Evolutionary conservation across 164 flowering plant genomes (phyloP).

Genomic region (Brasenia schreberi): DNA sequence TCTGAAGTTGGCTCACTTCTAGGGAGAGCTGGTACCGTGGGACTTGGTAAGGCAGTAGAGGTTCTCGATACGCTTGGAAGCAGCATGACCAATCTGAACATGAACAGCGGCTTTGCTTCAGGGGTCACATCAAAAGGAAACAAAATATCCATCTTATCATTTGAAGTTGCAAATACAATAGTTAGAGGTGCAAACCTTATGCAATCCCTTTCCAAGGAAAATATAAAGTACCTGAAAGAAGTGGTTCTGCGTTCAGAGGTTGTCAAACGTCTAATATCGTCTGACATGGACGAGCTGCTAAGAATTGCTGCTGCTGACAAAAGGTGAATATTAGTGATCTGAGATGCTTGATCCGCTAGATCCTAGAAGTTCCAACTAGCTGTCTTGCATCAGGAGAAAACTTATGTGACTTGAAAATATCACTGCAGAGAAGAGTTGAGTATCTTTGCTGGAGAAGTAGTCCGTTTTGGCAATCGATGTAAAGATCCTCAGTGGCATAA

Average conservation of each 20-base stretch:
- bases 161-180: slow-evolving; percentile 88
- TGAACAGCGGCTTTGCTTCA: slow-evolving; percentile 58
- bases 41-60: slow-evolving; percentile 83
- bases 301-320: slow-evolving; percentile 85
- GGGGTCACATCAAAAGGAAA: slow-evolving; percentile 64
- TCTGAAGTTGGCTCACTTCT: slow-evolving; percentile 69
- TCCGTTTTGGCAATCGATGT: slow-evolving; percentile 91
- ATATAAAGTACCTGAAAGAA: slow-evolving; percentile 57
- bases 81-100: slow-evolving; percentile 70
- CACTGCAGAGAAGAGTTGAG: slow-evolving; percentile 68
- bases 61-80: slow-evolving; percentile 90
- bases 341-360: background rate
- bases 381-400: background rate
- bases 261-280: slow-evolving; percentile 57
- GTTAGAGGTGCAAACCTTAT: slow-evolving; percentile 76
- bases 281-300: slow-evolving; percentile 63
- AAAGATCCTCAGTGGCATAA: slow-evolving; percentile 95
- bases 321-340: slow-evolving; percentile 29
- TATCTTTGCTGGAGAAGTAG: slow-evolving; percentile 67
- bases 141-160: slow-evolving; percentile 65
- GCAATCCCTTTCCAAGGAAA: slow-evolving; percentile 77
- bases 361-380: background rate
- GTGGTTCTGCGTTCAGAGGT: slow-evolving; percentile 72
- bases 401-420: background rate
- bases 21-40: slow-evolving; percentile 76